A percentile compares a stretch with the other conserved stretches of the same genome.
Evolutionary conservation across 495 filamentous ascomycete species (phyloP).

Genomic region (Xylaria acuta): DNA sequence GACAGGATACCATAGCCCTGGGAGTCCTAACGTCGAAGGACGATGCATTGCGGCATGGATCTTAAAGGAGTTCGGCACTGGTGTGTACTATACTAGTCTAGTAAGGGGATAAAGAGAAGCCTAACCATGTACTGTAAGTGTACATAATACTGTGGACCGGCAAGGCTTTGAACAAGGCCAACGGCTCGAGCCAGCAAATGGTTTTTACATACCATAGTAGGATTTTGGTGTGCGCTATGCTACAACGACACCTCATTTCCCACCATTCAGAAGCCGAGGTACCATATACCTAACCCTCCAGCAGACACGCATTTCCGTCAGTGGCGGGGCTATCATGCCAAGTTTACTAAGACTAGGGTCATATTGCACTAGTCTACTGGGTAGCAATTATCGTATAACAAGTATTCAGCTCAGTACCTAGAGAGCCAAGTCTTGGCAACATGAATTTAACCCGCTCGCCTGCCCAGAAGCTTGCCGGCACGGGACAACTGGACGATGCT

Average conservation of each 20-base stretch:
- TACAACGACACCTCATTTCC: slow-evolving; percentile 6
- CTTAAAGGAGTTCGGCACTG: slow-evolving; percentile 14
- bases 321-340: neutral
- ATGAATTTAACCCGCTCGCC: neutral
- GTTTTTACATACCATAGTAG: neutral
- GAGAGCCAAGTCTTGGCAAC: slow-evolving; percentile 11
- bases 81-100: slow-evolving; percentile 7
- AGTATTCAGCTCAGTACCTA: slow-evolving; percentile 1
- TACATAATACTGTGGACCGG: neutral
- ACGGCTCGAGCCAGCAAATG: neutral
- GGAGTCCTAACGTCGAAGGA: neutral
- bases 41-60: neutral
- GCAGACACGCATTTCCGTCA: neutral
- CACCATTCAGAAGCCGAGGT: neutral
- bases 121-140: slow-evolving; percentile 1
- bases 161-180: neutral
- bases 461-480: neutral
- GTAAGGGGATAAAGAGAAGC: neutral
- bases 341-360: slow-evolving; percentile 4
- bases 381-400: neutral
- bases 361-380: neutral
- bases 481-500: neutral
- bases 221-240: slow-evolving; percentile 1
- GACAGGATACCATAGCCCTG: neutral
- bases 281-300: neutral